Evolutionary conservation across 129 eudicot genomes (phyloP).

Genomic region (Tagetes erecta): DNA sequence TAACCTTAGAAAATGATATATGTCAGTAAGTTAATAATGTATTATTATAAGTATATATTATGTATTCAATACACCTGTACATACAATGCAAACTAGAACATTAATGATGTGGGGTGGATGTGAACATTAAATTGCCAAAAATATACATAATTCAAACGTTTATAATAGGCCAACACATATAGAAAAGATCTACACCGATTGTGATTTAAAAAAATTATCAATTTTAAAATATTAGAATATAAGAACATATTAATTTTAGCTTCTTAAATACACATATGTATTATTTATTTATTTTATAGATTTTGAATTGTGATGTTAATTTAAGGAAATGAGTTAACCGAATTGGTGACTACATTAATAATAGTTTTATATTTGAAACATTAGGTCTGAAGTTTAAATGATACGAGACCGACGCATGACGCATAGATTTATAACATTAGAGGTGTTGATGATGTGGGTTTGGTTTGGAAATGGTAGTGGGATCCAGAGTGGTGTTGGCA

Average conservation of each 20-base stretch:
- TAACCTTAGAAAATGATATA: no score
- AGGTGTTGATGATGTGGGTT: constrained; percentile 23
- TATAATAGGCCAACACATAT: constrained; percentile 37
- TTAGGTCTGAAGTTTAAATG: no score
- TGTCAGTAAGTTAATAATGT: not conserved
- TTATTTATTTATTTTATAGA: no score
- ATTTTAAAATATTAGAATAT: not conserved
- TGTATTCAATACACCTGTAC: not conserved
- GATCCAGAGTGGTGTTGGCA: constrained; percentile 23
- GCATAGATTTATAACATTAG: not conserved
- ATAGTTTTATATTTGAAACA: no score
- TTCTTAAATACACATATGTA: not conserved
- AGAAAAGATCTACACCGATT: constrained; percentile 24
- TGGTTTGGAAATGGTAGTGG: constrained; percentile 26
- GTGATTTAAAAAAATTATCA: not conserved
- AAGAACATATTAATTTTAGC: not conserved
- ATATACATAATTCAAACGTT: constrained; percentile 20
- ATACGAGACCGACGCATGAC: no score
- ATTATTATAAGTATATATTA: not conserved
- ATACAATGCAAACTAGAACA: not conserved
- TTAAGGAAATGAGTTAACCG: no score
- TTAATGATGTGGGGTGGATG: not conserved
- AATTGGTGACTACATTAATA: no score
- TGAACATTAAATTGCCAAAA: constrained; percentile 22
- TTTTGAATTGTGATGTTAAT: constrained; percentile 10